phyloP scores from a whole-genome alignment of 1,284 basidiomycete species.

The Phellopilus nigrolimitatus region DNA sequence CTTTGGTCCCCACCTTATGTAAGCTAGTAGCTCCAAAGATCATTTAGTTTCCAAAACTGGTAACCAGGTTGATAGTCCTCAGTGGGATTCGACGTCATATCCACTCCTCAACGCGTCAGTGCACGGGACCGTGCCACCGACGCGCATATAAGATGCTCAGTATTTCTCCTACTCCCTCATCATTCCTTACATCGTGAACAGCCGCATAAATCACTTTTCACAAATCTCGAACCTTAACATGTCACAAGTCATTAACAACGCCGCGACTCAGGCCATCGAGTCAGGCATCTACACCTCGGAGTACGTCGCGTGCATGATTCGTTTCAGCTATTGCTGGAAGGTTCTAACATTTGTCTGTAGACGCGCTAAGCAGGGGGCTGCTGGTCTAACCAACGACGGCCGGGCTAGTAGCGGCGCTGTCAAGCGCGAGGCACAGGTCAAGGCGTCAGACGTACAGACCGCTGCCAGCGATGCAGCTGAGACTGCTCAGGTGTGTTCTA shows the following conservation, averaged over 20 bases:
- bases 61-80: too few relatives aligned
- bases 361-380: slow-evolving; percentile 6
- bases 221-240: slow-evolving; percentile 4
- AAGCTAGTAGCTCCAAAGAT: too few relatives aligned
- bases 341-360: slow-evolving; percentile 5
- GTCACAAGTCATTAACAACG: slow-evolving; percentile 19
- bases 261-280: slow-evolving; percentile 19
- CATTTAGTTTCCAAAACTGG: too few relatives aligned
- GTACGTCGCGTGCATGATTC: slow-evolving; percentile 16
- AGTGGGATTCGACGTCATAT: too few relatives aligned
- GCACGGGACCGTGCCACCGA: too few relatives aligned
- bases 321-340: neutral
- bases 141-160: too few relatives aligned
- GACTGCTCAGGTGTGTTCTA: slow-evolving; percentile 22
- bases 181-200: neutral
- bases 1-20: too few relatives aligned
- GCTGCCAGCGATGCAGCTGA: slow-evolving; percentile 24
- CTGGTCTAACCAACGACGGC: neutral
- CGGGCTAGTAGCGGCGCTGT: neutral
- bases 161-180: neutral
- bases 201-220: slow-evolving; percentile 3
- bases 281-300: slow-evolving; percentile 18
- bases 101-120: too few relatives aligned
- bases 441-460: slow-evolving; percentile 19
- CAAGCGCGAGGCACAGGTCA: slow-evolving; percentile 18